Conservation (phyloP, 768 basidiomycete species). For the Amanita phalloides region DNA sequence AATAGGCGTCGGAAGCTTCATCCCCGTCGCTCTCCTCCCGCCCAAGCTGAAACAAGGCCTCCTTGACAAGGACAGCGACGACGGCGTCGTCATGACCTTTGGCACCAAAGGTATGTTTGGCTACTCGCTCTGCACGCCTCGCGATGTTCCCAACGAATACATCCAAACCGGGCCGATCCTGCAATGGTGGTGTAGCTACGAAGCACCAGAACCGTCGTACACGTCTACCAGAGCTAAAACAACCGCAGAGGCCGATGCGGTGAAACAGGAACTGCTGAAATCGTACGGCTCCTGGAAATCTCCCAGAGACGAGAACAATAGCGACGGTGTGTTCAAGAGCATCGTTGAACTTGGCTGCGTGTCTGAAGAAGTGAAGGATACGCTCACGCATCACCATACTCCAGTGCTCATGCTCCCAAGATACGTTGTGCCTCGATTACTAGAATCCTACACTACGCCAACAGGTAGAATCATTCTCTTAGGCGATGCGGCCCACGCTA, state of each 20-base stretch:
- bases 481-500: slow-evolving; percentile 33
- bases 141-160: too few species aligned
- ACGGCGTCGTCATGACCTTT: slow-evolving; percentile 1
- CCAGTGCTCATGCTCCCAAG: slow-evolving; percentile 24
- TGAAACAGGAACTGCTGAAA: slow-evolving; percentile 18
- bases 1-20: too few species aligned
- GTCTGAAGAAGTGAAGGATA: slow-evolving; percentile 5
- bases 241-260: slow-evolving; percentile 14
- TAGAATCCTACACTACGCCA: slow-evolving; percentile 19
- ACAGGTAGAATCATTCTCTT: slow-evolving; percentile 25
- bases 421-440: slow-evolving; percentile 20
- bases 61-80: too few species aligned
- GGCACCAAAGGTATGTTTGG: too few species aligned
- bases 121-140: too few species aligned
- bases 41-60: too few species aligned
- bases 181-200: slow-evolving; percentile 33
- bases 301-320: slow-evolving; percentile 16
- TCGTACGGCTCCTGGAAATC: slow-evolving; percentile 24
- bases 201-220: slow-evolving; percentile 12
- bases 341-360: slow-evolving; percentile 20
- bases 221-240: neutral
- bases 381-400: slow-evolving; percentile 4
- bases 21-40: too few species aligned
- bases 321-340: slow-evolving; percentile 16
- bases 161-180: slow-evolving; percentile 11